Conservation (phyloP, 208 protist species). For the Trypanosoma brucei region DNA sequence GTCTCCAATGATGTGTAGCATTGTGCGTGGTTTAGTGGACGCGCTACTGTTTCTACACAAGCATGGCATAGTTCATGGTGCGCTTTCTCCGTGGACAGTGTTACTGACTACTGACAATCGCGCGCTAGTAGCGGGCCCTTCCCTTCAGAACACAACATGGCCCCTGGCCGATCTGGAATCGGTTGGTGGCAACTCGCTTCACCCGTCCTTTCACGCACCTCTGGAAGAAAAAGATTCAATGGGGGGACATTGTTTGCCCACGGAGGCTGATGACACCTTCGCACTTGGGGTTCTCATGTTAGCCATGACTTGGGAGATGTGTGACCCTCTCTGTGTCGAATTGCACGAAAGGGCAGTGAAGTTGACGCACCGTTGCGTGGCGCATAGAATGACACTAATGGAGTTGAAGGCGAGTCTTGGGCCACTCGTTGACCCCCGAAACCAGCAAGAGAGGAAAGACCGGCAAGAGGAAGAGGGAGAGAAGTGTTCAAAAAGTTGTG, state of each 20-base stretch:
- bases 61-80: constrained; percentile 33
- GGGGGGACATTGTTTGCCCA: not conserved
- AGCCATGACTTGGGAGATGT: constrained; percentile 5
- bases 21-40: constrained; percentile 17
- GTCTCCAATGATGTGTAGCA: not conserved
- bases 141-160: constrained; percentile 7
- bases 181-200: not conserved
- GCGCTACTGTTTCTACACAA: constrained; percentile 23
- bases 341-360: constrained; percentile 20
- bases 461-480: not conserved
- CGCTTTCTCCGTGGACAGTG: constrained; percentile 51
- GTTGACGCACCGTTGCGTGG: constrained; percentile 31
- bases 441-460: not conserved
- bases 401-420: constrained; percentile 27
- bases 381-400: constrained; percentile 24
- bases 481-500: not conserved
- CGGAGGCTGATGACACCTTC: constrained; percentile 13
- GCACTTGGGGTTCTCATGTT: constrained; percentile 5
- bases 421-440: constrained; percentile 21
- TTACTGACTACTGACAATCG: constrained; percentile 23
- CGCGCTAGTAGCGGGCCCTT: constrained; percentile 22
- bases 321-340: constrained; percentile 9
- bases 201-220: not conserved
- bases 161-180: not conserved
- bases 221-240: not conserved